phyloP scores from a whole-genome alignment of 805 yeast species.

The Pichia exigua region DNA sequence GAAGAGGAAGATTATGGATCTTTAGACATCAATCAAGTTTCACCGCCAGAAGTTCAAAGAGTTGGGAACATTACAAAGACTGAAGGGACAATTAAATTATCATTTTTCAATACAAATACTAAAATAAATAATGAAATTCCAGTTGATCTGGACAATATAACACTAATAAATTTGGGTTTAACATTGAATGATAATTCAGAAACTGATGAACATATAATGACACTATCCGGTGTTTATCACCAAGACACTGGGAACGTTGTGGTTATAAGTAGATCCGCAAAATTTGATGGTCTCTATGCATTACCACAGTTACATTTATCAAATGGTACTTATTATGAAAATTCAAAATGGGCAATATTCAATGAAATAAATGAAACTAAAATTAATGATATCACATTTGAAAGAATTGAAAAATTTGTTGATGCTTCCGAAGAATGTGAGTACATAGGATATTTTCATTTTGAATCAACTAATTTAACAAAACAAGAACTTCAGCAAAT shows the following conservation, averaged over 20 bases:
- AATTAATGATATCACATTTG: slow-evolving; percentile 32
- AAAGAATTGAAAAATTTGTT: slow-evolving; percentile 30
- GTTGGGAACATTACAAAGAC: slow-evolving; percentile 24
- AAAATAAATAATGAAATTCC: not conserved
- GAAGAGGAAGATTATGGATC: slow-evolving; percentile 3
- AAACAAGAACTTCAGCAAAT: slow-evolving; percentile 47
- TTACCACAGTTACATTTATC: slow-evolving; percentile 46
- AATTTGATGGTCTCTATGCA: slow-evolving; percentile 53
- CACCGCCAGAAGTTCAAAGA: slow-evolving; percentile 5
- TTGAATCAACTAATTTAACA: slow-evolving; percentile 51
- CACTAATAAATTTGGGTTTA: slow-evolving; percentile 27
- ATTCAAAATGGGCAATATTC: slow-evolving; percentile 36
- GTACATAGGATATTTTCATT: slow-evolving; percentile 57
- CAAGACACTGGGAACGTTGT: slow-evolving; percentile 58
- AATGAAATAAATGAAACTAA: slow-evolving; percentile 37
- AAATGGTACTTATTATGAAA: slow-evolving; percentile 34
- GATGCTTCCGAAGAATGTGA: slow-evolving; percentile 50
- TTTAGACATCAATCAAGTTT: not conserved
- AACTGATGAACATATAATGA: slow-evolving; percentile 39
- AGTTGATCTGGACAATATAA: slow-evolving; percentile 19
- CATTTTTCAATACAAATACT: slow-evolving; percentile 13
- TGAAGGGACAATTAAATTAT: slow-evolving; percentile 18
- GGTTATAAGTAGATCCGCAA: slow-evolving; percentile 52
- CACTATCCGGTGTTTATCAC: slow-evolving; percentile 56
- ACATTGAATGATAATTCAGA: slow-evolving; percentile 38